phyloP scores from a whole-genome alignment of 2,329 filamentous ascomycete genomes.

The Coniella lustricola region DNA sequence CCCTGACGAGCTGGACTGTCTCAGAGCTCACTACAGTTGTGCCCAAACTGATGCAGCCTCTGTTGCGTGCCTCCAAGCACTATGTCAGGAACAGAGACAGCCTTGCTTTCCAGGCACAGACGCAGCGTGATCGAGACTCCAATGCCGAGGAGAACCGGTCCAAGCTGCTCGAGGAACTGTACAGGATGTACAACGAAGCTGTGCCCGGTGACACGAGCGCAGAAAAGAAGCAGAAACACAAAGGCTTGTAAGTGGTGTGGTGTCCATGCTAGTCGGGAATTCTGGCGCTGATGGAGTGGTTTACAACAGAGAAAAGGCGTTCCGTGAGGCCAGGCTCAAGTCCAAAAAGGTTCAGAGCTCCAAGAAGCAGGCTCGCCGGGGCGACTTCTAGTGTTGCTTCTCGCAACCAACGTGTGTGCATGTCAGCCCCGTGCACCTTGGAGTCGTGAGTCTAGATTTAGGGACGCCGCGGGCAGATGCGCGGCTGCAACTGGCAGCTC shows the following conservation, averaged over 20 bases:
- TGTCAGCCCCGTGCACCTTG: no score
- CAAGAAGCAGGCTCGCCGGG: constrained; percentile 34
- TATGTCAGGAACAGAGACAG: constrained; percentile 45
- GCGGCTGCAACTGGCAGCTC: no score
- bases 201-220: constrained; percentile 40
- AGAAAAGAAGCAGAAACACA: constrained; percentile 42
- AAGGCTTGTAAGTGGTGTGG: constrained; percentile 38
- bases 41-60: constrained; percentile 39
- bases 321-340: constrained; percentile 37
- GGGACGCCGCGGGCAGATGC: no score
- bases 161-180: constrained; percentile 41
- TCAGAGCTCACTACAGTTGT: constrained; percentile 37
- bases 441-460: no score
- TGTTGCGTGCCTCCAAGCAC: constrained; percentile 46
- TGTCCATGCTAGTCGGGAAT: no score
- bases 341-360: constrained; percentile 41
- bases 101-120: constrained; percentile 49
- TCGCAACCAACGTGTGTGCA: no score
- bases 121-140: constrained; percentile 41
- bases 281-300: constrained; percentile 13
- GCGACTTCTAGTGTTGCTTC: background rate
- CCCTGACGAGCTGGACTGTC: constrained; percentile 45
- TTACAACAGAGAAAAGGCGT: constrained; percentile 37
- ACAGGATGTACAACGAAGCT: constrained; percentile 37
- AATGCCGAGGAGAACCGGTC: constrained; percentile 47